A percentile compares a stretch with the other conserved stretches of the same genome.
phyloP scores from a whole-genome alignment of 371 early-diverging fungal species.

The Saksenaea vasiformis region DNA sequence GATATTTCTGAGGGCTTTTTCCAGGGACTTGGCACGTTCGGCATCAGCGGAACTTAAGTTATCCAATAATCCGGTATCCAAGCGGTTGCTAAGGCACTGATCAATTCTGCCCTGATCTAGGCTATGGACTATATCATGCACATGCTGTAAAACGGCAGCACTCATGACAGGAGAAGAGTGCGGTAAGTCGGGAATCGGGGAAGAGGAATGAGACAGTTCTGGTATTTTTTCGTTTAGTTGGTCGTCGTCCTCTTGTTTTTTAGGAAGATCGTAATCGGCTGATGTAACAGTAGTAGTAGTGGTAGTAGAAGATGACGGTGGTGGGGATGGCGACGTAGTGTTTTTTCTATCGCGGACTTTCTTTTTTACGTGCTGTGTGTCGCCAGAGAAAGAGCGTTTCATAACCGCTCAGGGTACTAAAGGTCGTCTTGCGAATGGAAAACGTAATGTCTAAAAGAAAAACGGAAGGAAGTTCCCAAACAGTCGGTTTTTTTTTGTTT shows the following conservation, averaged over 20 bases:
- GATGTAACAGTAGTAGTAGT: conserved; percentile 3
- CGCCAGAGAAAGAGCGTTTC: conserved; percentile 32
- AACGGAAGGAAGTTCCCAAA: background rate
- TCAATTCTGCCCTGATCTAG: conserved; percentile 45
- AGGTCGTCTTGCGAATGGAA: conserved; percentile 8
- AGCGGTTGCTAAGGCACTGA: conserved; percentile 31
- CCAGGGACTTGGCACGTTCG: conserved; percentile 23
- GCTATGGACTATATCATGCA: conserved; percentile 36
- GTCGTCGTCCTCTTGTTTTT: conserved; percentile 12
- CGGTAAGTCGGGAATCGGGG: conserved; percentile 1
- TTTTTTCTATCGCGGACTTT: conserved; percentile 8
- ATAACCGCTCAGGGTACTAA: conserved; percentile 26
- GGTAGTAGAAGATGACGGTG: conserved; percentile 5
- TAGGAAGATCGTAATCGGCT: conserved; percentile 4
- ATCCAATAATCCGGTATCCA: conserved; percentile 12
- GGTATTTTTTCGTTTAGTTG: background rate
- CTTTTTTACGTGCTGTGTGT: conserved; percentile 13
- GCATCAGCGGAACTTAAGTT: conserved; percentile 13
- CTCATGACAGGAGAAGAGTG: conserved; percentile 15
- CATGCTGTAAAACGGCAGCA: conserved; percentile 24
- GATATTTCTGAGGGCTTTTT: conserved; percentile 35
- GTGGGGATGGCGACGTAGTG: conserved; percentile 5
- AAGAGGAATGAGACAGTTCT: conserved; percentile 7
- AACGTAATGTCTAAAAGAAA: conserved; percentile 2
- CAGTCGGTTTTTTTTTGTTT: background rate